Evolutionary conservation across 2,329 filamentous ascomycete genomes (phyloP), one percentile per base, ranked within the genome.

Genomic region (Metarhizium rileyi): DNA sequence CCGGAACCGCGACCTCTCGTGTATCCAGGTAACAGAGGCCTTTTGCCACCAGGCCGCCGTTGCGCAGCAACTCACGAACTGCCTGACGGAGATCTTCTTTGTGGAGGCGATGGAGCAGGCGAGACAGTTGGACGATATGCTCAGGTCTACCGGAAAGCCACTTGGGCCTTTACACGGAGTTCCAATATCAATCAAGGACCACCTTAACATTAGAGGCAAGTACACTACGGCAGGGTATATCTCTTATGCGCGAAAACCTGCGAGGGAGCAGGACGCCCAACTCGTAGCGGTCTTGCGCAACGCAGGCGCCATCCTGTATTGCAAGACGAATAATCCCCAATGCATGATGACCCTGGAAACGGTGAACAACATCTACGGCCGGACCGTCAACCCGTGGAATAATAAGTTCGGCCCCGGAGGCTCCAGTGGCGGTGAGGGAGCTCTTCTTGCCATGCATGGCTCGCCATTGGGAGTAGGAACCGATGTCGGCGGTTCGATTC

Each of bases 251-350:
- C 27, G 40, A 12, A 36, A 38, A 8, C 41, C 44, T 3, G 46
- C 38, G 38, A 51, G 49, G 41, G 49, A 51, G 8, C 16, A 36
- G 20, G 53, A 55, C 14, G 40, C 49, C 0, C 38, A 25, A 18
- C 7, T 55, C 14, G 49, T 55, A 5, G 44, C 25, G 2, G 22
- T 46, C 16, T 33, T 55, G n/a, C 49, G 51, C 42, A 47, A 43
- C 8, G 49, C 51, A 5, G 53, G 53, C 3, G 53, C 53, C n/a
- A 3, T 84, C 16, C 53, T 61, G n/a, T 81, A 83, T 57, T 77
- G 78, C 51, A 86, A 87, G 62, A 87, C 84, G 0, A 87, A 84
- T 49, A 74, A 86, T 5, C 83, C 84, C 0, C 78, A 81, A 56
- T 74, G 71, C 0, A 65, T 81, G 44, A 72, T 71, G 61, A 70